Conservation (phyloP, 805 yeast genomes). For the Schizosaccharomyces osmophilus region DNA sequence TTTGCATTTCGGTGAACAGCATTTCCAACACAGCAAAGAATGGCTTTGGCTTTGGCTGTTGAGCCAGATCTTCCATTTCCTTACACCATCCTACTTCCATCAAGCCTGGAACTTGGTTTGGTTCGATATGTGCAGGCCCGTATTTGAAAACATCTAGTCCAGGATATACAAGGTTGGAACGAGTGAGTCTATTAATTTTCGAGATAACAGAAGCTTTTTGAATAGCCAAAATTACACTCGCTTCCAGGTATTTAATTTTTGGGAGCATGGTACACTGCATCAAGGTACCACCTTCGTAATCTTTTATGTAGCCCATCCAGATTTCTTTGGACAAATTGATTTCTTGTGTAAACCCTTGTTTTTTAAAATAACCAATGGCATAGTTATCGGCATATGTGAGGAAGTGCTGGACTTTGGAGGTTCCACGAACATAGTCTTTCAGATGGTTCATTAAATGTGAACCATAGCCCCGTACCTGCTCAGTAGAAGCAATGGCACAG, state of each 20-base stretch:
- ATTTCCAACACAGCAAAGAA: slow-evolving; percentile 87
- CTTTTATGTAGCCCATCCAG: slow-evolving; percentile 98
- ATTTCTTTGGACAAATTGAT: slow-evolving; percentile 58
- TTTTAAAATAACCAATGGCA: slow-evolving; percentile 94
- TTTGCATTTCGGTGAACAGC: slow-evolving; percentile 63
- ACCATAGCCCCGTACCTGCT: slow-evolving; percentile 95
- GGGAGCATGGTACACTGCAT: slow-evolving; percentile 96
- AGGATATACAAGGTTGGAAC: slow-evolving; percentile 56
- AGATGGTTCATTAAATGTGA: slow-evolving; percentile 96
- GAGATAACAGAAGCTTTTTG: slow-evolving; percentile 80
- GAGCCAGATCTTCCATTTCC: slow-evolving; percentile 91
- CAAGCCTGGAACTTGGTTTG: slow-evolving; percentile 69
- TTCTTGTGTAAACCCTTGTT: slow-evolving; percentile 94
- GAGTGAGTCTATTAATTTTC: slow-evolving; percentile 56
- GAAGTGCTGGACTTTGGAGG: slow-evolving; percentile 65
- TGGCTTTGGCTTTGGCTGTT: slow-evolving; percentile 80
- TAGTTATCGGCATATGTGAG: slow-evolving; percentile 94
- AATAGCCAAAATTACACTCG: slow-evolving; percentile 56
- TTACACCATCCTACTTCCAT: slow-evolving; percentile 93
- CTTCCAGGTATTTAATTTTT: slow-evolving; percentile 63
- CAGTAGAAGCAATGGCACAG: slow-evolving; percentile 92
- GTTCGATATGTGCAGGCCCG: slow-evolving; percentile 26
- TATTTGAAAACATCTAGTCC: slow-evolving; percentile 55
- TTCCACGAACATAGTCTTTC: slow-evolving; percentile 79
- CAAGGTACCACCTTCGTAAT: slow-evolving; percentile 94